phyloP scores from a whole-genome alignment of 441 rosid genomes.

The Pelargonium fulgidum region DNA sequence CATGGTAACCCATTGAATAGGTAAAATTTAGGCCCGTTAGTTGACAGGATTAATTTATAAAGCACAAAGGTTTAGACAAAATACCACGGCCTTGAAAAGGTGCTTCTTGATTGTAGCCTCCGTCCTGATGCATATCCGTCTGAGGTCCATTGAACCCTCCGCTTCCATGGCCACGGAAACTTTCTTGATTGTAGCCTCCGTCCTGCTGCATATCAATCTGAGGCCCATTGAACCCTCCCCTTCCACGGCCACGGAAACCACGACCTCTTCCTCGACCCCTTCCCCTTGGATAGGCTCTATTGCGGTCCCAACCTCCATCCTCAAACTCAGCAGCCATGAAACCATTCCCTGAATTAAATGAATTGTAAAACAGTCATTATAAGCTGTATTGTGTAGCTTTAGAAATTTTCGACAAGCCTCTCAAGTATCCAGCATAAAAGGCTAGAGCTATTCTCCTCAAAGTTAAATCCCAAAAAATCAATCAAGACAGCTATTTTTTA shows the following conservation, averaged over 20 bases:
- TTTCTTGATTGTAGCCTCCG: conserved; percentile 15
- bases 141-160: conserved; percentile 1
- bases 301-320: conserved; percentile 70
- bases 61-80: too few species aligned
- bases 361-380: conserved; percentile 15
- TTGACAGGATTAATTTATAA: too few species aligned
- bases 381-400: background rate
- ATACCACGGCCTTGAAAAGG: conserved; percentile 23
- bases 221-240: conserved; percentile 65
- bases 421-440: too few species aligned
- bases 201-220: conserved; percentile 55
- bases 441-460: too few species aligned
- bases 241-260: conserved; percentile 65
- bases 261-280: conserved; percentile 72
- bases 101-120: conserved; percentile 36
- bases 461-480: too few species aligned
- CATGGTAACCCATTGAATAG: background rate
- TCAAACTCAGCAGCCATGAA: conserved; percentile 51
- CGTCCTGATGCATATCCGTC: background rate
- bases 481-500: too few species aligned
- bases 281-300: conserved; percentile 53
- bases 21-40: background rate
- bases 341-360: conserved; percentile 24
- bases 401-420: too few species aligned
- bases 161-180: conserved; percentile 19